Evolutionary conservation across 2,329 filamentous ascomycete genomes (phyloP).

Genomic region (Fusarium algeriense): DNA sequence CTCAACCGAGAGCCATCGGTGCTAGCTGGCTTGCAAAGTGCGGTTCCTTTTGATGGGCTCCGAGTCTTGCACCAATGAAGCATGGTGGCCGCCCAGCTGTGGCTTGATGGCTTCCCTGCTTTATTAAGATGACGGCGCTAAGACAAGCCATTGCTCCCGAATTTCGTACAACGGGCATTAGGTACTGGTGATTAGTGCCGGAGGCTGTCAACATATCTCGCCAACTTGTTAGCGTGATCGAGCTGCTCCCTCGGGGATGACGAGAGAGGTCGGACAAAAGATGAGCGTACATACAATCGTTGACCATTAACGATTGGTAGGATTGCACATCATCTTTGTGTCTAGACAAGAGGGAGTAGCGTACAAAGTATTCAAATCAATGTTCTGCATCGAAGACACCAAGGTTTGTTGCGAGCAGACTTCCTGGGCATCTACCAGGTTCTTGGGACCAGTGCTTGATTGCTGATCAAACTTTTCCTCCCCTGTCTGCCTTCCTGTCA

Average conservation of each 20-base stretch:
- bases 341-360: constrained; percentile 3
- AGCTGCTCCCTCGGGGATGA: constrained; percentile 24
- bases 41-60: constrained; percentile 18
- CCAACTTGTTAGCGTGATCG: constrained; percentile 20
- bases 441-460: constrained; percentile 22
- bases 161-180: constrained; percentile 32
- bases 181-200: constrained; percentile 19
- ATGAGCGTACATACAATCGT: background rate
- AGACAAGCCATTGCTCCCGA: constrained; percentile 28
- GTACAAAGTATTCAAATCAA: background rate
- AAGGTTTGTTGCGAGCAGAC: background rate
- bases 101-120: constrained; percentile 21
- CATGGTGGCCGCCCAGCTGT: constrained; percentile 22
- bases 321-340: background rate
- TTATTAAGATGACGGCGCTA: constrained; percentile 25
- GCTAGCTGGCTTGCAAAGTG: constrained; percentile 15
- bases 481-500: constrained; percentile 20
- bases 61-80: constrained; percentile 27
- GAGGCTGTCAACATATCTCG: constrained; percentile 35
- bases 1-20: constrained; percentile 17
- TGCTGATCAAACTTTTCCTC: background rate
- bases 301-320: background rate
- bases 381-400: background rate
- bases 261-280: constrained; percentile 26
- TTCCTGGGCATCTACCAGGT: constrained; percentile 22